Evolutionary conservation across 352 stramenopile genomes (phyloP), one percentile per base, ranked within the genome.

Genomic region (Phytophthora europaea): DNA sequence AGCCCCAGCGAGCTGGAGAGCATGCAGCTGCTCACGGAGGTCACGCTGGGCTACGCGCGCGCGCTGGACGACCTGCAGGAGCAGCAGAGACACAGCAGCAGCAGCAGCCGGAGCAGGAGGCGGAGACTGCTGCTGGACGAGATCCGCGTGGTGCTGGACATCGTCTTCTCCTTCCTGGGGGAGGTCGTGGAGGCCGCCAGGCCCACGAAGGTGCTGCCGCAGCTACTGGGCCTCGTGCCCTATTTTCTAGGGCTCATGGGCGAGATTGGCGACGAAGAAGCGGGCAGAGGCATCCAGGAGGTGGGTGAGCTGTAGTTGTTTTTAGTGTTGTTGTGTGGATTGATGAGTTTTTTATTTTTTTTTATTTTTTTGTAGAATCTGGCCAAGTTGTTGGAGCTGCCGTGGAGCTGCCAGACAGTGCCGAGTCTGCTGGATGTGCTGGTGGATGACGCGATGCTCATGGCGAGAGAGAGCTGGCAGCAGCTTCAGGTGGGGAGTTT

Each of bases 11-110:
- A 96, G 51, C 71, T 94, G 45, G 85, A 93, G 69, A 80, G 79
- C 50, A 89, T 90, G 78, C 86, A 92, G 65, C 91, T 90, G 73
- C 76, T 94, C 52, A 90, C 88, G 2, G 89, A 96, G 74, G 80
- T 96, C 23, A 89, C 75, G 40, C 58, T 94, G 47, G 85, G 75
- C 50, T 96, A 94, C 65, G 76, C 89, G 33, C 70, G 71, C 18
- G 83, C 76, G 2, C 31, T 87, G 10, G 80, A 93, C 28, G 72
- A 83, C 2, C 40, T 78, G 9, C 56, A 65, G 20, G 68, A 76
- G 28, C 31, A 65, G 4, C 62, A 54, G 43, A 51, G 53, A 23
- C 34, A n/a, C 2, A 22, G 16, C 36, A 23, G 15, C 7, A 50
- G 2, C 57, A 72, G 9, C 55, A 70, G 43, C 10, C 13, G 12